Evolutionary conservation across 108 stramenopile species (phyloP), one percentile per base, ranked within the genome.

Genomic region (Fistulifera pelliculosa): DNA sequence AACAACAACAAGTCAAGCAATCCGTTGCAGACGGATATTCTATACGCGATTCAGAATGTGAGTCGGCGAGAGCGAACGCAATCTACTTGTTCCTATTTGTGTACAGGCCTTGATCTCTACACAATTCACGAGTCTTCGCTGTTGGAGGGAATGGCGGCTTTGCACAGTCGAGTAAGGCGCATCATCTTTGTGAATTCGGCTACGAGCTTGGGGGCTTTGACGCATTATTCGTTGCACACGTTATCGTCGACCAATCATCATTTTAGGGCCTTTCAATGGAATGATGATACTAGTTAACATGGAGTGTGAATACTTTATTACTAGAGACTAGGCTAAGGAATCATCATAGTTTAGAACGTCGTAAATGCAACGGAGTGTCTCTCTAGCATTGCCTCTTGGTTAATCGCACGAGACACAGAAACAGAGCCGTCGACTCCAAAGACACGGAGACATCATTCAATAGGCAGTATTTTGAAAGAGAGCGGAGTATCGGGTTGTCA

Each of bases 231-330:
- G 17, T 70, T 90, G 10, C 83, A 90, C 54, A 54, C 40, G 48
- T 62, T 90, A 42, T 81, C 83, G n/a, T 79, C 81, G 8, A 90
- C 84, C 19, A 90, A 90, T 57, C 88, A 90, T 69, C 66, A 65
- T 21, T 90, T 73, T 64, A 74, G 88, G 35, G 81, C 74, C n/a
- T 89, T 89, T 56, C 52, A 68, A 49, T 74, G 56, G 16, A 3
- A 45, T 45, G 44, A 35, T 6, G 6, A 3, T 35, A 8, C 31
- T 8, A 35, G 6, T 8, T 3, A 35, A 35, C 6, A 35, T n/a
- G n/a, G n/a, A n/a, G n/a, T n/a, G n/a, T n/a, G n/a, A n/a, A n/a
- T n/a, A n/a, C n/a, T n/a, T n/a, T n/a, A n/a, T n/a, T n/a, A n/a
- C n/a, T n/a, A n/a, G n/a, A n/a, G n/a, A n/a, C n/a, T n/a, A n/a